Evolutionary conservation across 2,329 filamentous ascomycete species (phyloP), one percentile per base, ranked within the genome.

Genomic region (Colletotrichum sp.): DNA sequence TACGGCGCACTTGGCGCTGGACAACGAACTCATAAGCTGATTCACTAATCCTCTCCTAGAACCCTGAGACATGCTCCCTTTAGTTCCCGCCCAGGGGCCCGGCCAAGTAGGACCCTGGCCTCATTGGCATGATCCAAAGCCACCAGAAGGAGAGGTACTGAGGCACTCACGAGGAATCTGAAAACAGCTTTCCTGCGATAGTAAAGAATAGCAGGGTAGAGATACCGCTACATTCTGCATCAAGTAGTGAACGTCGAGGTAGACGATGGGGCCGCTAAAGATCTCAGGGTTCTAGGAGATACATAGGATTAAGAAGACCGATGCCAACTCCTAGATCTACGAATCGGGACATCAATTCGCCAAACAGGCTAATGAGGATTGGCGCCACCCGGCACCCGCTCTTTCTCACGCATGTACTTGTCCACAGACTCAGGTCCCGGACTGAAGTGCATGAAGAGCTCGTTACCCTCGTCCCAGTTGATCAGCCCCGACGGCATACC

Each of bases 361-460:
- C 34, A 64, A 39, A 25, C n/a, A 64, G 22, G 22, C 34, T n/a
- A 48, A 28, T 25, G 36, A 16, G n/a, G 16, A 36, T 30, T n/a
- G 22, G 58, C 64, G 48, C 22, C 32, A 62, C n/a, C 56, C 28
- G 43, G 52, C 43, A 28, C n/a, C 32, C n/a, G 56, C 56, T 52
- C 61, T 16, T 70, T 75, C 30, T 62, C 61, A 27, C 30, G 67
- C 60, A 73, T 62, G 30, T 76, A 71, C 58, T 76, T 71, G 43
- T 81, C 79, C 43, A 83, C 76, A 27, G 80, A 76, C 56, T 76
- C 78, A 56, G 55, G 70, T 12, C 71, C 76, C 6, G 83, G 83
- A 43, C 81, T 80, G 61, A 82, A 78, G 73, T 84, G 83, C 74
- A 81, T 80, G 79, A 81, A 83, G n/a, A 83, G 76, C 71, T 84